A percentile compares a stretch with the other conserved stretches of the same genome.
These are phyloP conservation scores for Mycoemilia scoparia DNA, from an alignment of 192 early-diverging fungal species.

Conservation along the genomic window DNA sequence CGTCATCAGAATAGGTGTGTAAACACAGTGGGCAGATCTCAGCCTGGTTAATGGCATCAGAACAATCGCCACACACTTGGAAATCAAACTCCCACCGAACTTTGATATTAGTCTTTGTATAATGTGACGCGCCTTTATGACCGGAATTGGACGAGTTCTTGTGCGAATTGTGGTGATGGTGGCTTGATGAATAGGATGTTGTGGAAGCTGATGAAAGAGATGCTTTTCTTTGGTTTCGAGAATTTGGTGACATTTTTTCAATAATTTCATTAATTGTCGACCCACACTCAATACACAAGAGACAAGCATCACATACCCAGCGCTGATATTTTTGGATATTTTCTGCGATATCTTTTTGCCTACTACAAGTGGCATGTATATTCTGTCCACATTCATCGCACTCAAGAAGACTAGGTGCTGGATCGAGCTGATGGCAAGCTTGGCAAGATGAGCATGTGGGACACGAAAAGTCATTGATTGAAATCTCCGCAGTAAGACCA, in stretches of 20 bases:
- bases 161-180: too few species aligned
- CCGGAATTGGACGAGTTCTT: too few species aligned
- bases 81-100: slow-evolving; percentile 30
- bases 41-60: slow-evolving; percentile 25
- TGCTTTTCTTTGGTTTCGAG: too few species aligned
- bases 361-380: slow-evolving; percentile 16
- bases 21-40: slow-evolving; percentile 38
- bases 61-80: slow-evolving; percentile 31
- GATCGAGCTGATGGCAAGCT: slow-evolving; percentile 4
- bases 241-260: too few species aligned
- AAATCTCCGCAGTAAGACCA: not conserved
- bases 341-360: slow-evolving; percentile 6
- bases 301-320: slow-evolving; percentile 24
- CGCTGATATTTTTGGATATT: slow-evolving; percentile 7
- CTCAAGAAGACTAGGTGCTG: slow-evolving; percentile 5
- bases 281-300: slow-evolving; percentile 20
- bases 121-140: too few species aligned
- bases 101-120: slow-evolving; percentile 2
- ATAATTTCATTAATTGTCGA: too few species aligned
- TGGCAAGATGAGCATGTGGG: slow-evolving; percentile 17
- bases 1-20: slow-evolving; percentile 26
- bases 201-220: not conserved
- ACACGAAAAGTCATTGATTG: slow-evolving; percentile 6
- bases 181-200: too few species aligned
- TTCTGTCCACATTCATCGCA: slow-evolving; percentile 14